Base-by-base conservation (phyloP, 768 basidiomycete genomes). In the Glaciozyma martinii region DNA sequence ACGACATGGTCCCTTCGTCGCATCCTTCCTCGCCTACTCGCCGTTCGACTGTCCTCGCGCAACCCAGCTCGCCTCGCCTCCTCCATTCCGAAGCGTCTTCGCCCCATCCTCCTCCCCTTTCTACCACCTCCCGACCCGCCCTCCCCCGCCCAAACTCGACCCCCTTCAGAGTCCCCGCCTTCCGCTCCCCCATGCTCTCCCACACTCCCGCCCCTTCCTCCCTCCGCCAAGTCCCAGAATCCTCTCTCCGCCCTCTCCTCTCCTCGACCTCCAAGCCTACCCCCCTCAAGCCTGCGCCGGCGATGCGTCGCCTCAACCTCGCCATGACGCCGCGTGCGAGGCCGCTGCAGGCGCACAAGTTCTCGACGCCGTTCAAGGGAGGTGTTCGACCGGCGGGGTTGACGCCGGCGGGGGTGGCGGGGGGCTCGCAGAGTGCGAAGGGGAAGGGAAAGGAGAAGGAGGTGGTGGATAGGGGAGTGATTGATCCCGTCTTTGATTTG, bases 361-460 rank as follows among this genome's bases (percentile, higher is more conserved):
- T 74, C 59, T 54, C 52, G 43, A 67, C 73, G 55, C 73, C 73
- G 21, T 74, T 72, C 64, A 70, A 68, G 43, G 64, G 59, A 19
- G 73, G 73, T 16, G 55, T 61, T 29, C 25, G 63, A 42, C 73
- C 73, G 1, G 59, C 56, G 1, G 62, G 68, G 13, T 21, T 67
- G 25, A 62, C 66, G 37, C 62, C 71, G n/a, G 47, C 58, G 59
- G 66, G 68, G 5, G 25, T 71, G 13, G 61, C 62, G 47, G 21
- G 23, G 5, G 15, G 7, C 12, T 15, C 40, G 60, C 32, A 23
- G 37, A 58, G 46, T 23, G 52, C 19, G 42, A 50, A 18, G 57
- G 21, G n/a, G 46, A 60, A 37, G 58, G 52, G 6, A 15, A 49
- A 12, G n/a, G 42, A 18, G 29, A 7, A 52, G 50, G 44, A 47